Base-by-base conservation (phyloP, 805 yeast species). In the Wickerhamomyces sydowiorum region DNA sequence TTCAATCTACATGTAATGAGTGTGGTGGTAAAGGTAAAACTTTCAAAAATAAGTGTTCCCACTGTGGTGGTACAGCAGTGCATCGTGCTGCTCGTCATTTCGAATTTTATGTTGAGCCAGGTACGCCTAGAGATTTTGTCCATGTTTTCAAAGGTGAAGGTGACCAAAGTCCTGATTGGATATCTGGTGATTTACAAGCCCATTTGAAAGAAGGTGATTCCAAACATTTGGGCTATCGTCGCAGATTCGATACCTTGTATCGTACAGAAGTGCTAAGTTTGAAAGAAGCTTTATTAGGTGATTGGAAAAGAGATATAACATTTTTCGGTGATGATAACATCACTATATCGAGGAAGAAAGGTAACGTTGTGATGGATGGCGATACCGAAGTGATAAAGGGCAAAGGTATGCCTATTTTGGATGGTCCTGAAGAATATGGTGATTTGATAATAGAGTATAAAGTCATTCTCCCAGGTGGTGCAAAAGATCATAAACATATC, bases 321-420 rank as follows among this genome's bases (percentile, higher is more conserved):
- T 82, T 80, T 47, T 73, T 93, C 41, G 96, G 86, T 57, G 69
- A 68, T 18, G 73, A 72, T 24, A 65, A 66, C 24, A 58, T 72
- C 18, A 60, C 79, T 2, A 52, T 49, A 0, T 45, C 62, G 29
- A 73, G 96, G 44, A 50, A 55, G 2, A 47, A 52, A 8, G 89
- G 90, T 17, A 65, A 65, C 25, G 55, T 70, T 9, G 79, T 86
- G 1, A 49, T 66, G 36, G 67, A 79, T 53, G 95, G 95, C 3
- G 85, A 87, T 50, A 69, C 84, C 7, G 96, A 93, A 60, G 61
- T 71, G 3, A 50, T 91, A 27, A 65, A 70, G 47, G 89, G 86
- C 7, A 81, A 75, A 53, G 99, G 99, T 20, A 88, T 93, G 97
- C 98, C 98, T 2, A 47, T 69, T 5, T 50, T 54, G 20, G 71